These are phyloP conservation scores for Phragmites australis DNA, from an alignment of 176 grass and related monocot species.

Conservation along the genomic window DNA sequence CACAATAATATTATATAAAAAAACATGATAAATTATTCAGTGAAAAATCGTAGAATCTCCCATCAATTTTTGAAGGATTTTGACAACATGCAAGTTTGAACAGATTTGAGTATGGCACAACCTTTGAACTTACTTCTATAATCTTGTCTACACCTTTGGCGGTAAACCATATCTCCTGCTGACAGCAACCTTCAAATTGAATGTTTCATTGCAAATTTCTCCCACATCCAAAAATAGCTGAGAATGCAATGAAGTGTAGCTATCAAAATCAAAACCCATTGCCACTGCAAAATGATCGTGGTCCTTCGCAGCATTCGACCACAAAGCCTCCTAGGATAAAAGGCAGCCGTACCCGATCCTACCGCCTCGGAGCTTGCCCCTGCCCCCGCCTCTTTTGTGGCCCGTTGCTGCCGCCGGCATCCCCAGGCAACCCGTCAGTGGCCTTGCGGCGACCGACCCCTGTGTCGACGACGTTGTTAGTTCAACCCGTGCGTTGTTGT, in stretches of 20 bases:
- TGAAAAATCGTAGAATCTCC: too few relatives aligned
- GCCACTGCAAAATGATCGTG: not conserved
- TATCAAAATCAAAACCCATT: constrained; percentile 11
- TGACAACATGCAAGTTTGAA: too few relatives aligned
- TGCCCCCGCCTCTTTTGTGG: constrained; percentile 19
- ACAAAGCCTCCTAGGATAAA: not conserved
- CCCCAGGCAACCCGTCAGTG: too few relatives aligned
- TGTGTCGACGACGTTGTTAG: too few relatives aligned
- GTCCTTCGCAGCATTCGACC: not conserved
- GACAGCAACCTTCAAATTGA: not conserved
- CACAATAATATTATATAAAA: too few relatives aligned
- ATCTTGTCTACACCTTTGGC: not conserved
- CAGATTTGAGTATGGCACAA: not conserved
- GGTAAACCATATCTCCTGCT: not conserved
- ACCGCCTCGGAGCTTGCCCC: constrained; percentile 13
- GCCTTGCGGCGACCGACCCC: too few relatives aligned
- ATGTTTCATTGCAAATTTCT: not conserved
- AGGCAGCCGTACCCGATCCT: constrained; percentile 40
- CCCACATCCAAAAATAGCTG: not conserved
- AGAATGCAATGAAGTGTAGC: not conserved
- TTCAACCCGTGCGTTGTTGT: too few relatives aligned
- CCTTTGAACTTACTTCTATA: not conserved
- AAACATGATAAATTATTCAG: too few relatives aligned
- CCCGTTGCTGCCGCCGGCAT: too few relatives aligned
- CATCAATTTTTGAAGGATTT: too few relatives aligned